Percentiles rank a stretch among this genome's conserved stretches.
phyloP scores from a whole-genome alignment of 306 rosid species.

The Prinsepia uniflora region DNA sequence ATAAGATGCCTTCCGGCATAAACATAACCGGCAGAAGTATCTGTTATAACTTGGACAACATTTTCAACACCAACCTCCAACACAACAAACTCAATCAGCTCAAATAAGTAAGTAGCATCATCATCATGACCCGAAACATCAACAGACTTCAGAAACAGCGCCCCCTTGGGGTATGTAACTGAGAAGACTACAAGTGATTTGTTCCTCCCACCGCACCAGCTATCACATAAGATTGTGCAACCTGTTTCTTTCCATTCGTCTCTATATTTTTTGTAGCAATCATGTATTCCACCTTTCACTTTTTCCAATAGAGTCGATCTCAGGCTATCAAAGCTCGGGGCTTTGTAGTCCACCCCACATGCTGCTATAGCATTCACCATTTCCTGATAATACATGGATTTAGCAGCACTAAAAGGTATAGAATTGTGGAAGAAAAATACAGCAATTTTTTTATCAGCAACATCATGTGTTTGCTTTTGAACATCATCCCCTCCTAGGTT shows the following conservation, averaged over 20 bases:
- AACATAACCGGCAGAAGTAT: constrained; percentile 46
- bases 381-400: constrained; percentile 59
- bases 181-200: constrained; percentile 52
- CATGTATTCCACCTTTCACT: constrained; percentile 54
- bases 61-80: constrained; percentile 64
- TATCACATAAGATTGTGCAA: constrained; percentile 59
- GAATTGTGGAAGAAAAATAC: constrained; percentile 59
- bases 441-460: constrained; percentile 60
- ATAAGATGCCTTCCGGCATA: constrained; percentile 57
- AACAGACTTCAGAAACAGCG: constrained; percentile 51
- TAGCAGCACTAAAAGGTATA: constrained; percentile 59
- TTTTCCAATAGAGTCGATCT: constrained; percentile 50
- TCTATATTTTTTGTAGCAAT: constrained; percentile 41
- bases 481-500: constrained; percentile 45
- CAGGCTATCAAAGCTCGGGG: constrained; percentile 59
- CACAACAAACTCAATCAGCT: constrained; percentile 52
- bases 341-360: constrained; percentile 61
- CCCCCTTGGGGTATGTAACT: constrained; percentile 49
- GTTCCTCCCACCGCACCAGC: constrained; percentile 49
- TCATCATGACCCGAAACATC: constrained; percentile 57
- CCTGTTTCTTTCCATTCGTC: constrained; percentile 71
- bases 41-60: constrained; percentile 70
- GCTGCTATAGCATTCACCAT: constrained; percentile 64
- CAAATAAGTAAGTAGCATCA: constrained; percentile 47
- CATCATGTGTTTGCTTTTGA: constrained; percentile 47